phyloP scores from a whole-genome alignment of 1,284 basidiomycete species.

The Mycosarcoma mackinlayi region DNA sequence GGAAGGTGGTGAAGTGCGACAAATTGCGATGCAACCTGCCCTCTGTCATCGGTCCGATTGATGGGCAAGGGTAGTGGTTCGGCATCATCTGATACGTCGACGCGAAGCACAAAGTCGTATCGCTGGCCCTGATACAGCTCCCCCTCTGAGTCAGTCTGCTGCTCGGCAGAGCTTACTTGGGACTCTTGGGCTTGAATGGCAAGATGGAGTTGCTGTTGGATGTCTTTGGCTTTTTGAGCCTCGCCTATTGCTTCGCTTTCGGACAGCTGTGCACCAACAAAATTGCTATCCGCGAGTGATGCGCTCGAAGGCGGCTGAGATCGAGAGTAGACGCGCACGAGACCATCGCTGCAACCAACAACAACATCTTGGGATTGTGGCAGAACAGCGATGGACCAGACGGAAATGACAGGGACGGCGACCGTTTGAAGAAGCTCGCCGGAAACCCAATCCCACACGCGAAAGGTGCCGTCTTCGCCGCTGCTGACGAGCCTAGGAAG shows the following conservation, averaged over 20 bases:
- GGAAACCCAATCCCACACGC: conserved; percentile 37
- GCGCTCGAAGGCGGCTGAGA: neutral
- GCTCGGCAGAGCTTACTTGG: neutral
- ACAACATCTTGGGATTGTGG: conserved; percentile 42
- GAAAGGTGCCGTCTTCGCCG: conserved; percentile 46
- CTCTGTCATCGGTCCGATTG: conserved; percentile 35
- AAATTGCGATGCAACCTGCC: conserved; percentile 20
- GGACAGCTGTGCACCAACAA: conserved; percentile 13
- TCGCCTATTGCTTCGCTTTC: conserved; percentile 8
- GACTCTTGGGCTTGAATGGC: conserved; percentile 5
- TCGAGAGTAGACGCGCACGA: conserved; percentile 44
- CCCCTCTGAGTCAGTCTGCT: neutral
- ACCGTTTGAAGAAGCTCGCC: conserved; percentile 25
- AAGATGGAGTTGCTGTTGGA: conserved; percentile 3
- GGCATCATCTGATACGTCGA: conserved; percentile 51
- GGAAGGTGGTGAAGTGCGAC: conserved; percentile 31
- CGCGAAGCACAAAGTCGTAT: conserved; percentile 49
- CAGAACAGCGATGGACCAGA: conserved; percentile 43
- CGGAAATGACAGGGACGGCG: conserved; percentile 35
- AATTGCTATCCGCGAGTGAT: conserved; percentile 12
- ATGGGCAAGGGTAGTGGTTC: conserved; percentile 36
- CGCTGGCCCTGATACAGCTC: conserved; percentile 15
- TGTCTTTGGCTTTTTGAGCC: conserved; percentile 6
- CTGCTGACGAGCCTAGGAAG: conserved; percentile 24
- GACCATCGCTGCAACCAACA: conserved; percentile 41